Evolutionary conservation across 139 green algal species (phyloP), one percentile per base, ranked within the genome.

Genomic region (Micractinium sp.): DNA sequence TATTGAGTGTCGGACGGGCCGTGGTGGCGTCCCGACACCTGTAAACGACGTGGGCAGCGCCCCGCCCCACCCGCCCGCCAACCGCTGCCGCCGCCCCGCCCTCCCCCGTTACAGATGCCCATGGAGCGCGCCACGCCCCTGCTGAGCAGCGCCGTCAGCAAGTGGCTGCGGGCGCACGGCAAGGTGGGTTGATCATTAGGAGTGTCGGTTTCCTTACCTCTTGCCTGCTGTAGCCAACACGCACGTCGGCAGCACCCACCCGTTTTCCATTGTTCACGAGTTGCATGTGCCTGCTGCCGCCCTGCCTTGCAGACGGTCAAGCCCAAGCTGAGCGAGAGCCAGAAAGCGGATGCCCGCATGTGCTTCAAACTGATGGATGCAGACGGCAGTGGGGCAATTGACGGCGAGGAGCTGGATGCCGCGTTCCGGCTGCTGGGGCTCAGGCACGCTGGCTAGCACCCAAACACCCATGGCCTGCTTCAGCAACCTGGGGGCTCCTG

Each of bases 291-390:
- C 29, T 33, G 71, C 71, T 77, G 71, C 67, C 67, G 71, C 20
- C 71, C 71, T 77, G 31, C 67, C 63, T 23, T 31, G 76, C 92
- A 95, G 93, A 90, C 87, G 2, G 86, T 96, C 35, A 90, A 89
- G 27, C 95, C 94, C 15, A 95, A 94, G 88, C 91, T 96, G 16
- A 94, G 81, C 1, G 90, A 91, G 12, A 91, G 93, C 35, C 94
- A 96, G 86, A 91, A 93, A 22, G 71, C 92, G 69, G 92, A 96
- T 84, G 89, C 96, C 38, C 90, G 91, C 67, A 92, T 95, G 61
- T 97, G 93, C 81, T 97, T 97, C 88, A 90, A 95, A 22, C 89
- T 97, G 29, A 97, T 98, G 93, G 95, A 98, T 69, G 91, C 95
- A 53, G 95, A 98, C 81, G 95, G 95, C 3, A 95, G 91, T 1